phyloP scores from a whole-genome alignment of 2,329 filamentous ascomycete genomes.

The Aspergillus sp. region DNA sequence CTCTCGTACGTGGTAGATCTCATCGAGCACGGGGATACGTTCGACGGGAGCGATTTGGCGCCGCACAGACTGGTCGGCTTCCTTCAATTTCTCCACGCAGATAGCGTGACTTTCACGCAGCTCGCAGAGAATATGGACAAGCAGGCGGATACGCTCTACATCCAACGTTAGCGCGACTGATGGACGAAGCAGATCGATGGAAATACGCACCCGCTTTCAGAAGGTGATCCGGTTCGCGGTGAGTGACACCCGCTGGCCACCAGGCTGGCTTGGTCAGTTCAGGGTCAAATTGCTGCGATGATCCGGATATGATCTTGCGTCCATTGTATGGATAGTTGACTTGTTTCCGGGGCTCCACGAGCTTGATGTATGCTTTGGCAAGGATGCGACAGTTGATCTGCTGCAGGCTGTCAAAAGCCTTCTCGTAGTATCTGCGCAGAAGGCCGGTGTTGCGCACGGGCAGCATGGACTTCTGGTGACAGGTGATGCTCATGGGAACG shows the following conservation, averaged over 20 bases:
- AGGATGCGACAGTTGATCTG: slow-evolving; percentile 40
- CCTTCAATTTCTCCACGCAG: slow-evolving; percentile 35
- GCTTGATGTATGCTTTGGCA: slow-evolving; percentile 39
- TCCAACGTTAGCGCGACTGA: background rate
- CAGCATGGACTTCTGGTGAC: slow-evolving; percentile 27
- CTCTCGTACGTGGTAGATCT: slow-evolving; percentile 37
- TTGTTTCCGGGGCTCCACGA: slow-evolving; percentile 41
- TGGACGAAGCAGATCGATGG: background rate
- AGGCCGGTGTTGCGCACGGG: slow-evolving; percentile 27
- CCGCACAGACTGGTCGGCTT: slow-evolving; percentile 37
- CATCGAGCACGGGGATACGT: slow-evolving; percentile 34
- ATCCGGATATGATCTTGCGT: slow-evolving; percentile 32
- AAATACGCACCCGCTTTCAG: slow-evolving; percentile 31
- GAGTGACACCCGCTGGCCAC: slow-evolving; percentile 37
- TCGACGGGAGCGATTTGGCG: slow-evolving; percentile 33
- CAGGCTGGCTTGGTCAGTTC: slow-evolving; percentile 38
- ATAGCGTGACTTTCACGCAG: slow-evolving; percentile 36
- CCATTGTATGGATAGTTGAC: slow-evolving; percentile 41
- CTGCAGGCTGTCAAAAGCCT: slow-evolving; percentile 35
- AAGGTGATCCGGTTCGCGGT: slow-evolving; percentile 38
- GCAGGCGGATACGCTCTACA: slow-evolving; percentile 32
- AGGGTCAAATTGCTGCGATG: slow-evolving; percentile 33
- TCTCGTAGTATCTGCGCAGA: slow-evolving; percentile 35
- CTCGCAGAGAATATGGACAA: slow-evolving; percentile 39
- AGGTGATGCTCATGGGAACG: slow-evolving; percentile 25